Evolutionary conservation across 75 land plant species (phyloP).

Genomic region (Adiantum capillusveneris): DNA sequence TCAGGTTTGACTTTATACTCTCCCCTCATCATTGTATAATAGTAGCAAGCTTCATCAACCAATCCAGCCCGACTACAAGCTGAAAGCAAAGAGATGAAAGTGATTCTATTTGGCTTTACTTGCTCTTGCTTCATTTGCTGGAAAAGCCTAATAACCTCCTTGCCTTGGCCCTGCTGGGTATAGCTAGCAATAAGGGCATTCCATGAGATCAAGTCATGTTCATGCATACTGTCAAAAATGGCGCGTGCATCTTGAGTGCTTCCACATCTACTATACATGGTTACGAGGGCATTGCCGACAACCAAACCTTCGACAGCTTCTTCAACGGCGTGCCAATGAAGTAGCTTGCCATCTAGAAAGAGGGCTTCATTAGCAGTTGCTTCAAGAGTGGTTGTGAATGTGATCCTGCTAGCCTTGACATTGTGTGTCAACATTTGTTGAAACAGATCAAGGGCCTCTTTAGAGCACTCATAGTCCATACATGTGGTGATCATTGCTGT

Average conservation of each 20-base stretch:
- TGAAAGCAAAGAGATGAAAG: slow-evolving; percentile 16
- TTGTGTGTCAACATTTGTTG: slow-evolving; percentile 24
- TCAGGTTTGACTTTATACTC: neutral
- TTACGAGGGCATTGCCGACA: slow-evolving; percentile 51
- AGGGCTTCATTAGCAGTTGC: slow-evolving; percentile 18
- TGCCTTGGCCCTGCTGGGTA: slow-evolving; percentile 18
- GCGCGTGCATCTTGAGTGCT: slow-evolving; percentile 21
- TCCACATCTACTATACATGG: slow-evolving; percentile 50
- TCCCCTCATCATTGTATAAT: slow-evolving; percentile 6
- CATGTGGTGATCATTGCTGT: slow-evolving; percentile 39
- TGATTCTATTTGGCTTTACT: slow-evolving; percentile 19
- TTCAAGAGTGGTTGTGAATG: slow-evolving; percentile 35
- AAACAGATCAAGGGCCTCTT: slow-evolving; percentile 33
- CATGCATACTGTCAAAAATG: slow-evolving; percentile 33
- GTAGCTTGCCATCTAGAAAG: slow-evolving; percentile 21
- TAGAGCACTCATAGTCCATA: slow-evolving; percentile 22
- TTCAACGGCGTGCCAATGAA: slow-evolving; percentile 34
- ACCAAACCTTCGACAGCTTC: slow-evolving; percentile 23
- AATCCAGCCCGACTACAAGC: slow-evolving; percentile 26
- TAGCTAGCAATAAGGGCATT: slow-evolving; percentile 31
- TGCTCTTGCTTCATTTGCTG: neutral
- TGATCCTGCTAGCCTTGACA: slow-evolving; percentile 31
- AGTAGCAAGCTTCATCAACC: slow-evolving; percentile 16
- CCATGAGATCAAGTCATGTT: slow-evolving; percentile 42
- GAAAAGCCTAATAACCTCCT: slow-evolving; percentile 15